Base-by-base conservation (phyloP, 164 flowering plant species). In the Annona squamosa region DNA sequence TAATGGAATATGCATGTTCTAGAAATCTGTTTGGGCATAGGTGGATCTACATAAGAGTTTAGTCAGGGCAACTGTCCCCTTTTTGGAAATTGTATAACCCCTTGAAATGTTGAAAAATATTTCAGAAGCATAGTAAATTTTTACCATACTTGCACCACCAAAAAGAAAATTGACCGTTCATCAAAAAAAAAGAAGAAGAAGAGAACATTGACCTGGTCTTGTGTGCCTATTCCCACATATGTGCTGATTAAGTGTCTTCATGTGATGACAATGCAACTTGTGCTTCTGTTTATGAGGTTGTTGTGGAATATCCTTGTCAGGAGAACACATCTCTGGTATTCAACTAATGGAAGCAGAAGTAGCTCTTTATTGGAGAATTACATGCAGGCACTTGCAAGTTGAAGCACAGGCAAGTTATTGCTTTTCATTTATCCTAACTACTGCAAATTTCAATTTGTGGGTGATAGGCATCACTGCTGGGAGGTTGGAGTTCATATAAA, bases 291-390 rank as follows among this genome's bases (percentile, higher is more conserved):
- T 17, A 68, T 47, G 16, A n/a, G 17, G 12, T 48, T 26, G 16
- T 48, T 63, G 48, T 72, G 47, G 63, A 26, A 59, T 70, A 18
- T 46, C 47, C 46, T 37, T 73, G 19, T 72, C 80, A 79, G 84
- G 80, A 46, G 42, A 78, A 59, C 65, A 74, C 76, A 74, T 62
- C 37, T 73, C 77, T n/a, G 76, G 74, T 59, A 78, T 85, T 72
- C 84, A 80, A 59, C 86, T 93, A 42, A 87, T 93, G 89, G 97
- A 91, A 70, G 84, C 97, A 70, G 99, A 96, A 76, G 83, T 85
- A 82, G 90, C 98, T 74, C 86, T 96, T 43, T 93, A 87, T 77
- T 96, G 97, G 97, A 92, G 87, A 86, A 82, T 78, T 65, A 72
- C 89, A 12, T 93, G 97, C 71, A 79, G 79, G 83, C 85, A 93